Percentiles rank a stretch among this genome's conserved stretches.
Conservation (phyloP, 177 flowering plant genomes). For the Vitis hybrid region DNA sequence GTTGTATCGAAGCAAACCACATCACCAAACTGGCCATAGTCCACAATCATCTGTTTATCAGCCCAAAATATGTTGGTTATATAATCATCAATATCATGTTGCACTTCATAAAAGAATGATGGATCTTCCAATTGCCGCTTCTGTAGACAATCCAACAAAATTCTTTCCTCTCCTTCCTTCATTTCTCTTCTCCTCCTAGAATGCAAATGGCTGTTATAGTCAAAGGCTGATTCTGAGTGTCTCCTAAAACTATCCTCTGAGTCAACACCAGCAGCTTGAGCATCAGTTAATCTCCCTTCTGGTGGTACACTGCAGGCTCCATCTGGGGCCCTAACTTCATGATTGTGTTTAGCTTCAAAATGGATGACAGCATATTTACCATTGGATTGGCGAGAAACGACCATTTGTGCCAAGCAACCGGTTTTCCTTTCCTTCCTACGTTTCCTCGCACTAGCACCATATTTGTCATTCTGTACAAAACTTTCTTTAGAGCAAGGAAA, state of each 20-base stretch:
- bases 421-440: conserved; percentile 37
- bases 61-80: conserved; percentile 30
- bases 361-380: conserved; percentile 32
- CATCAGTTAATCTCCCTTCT: conserved; percentile 7
- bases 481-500: conserved; percentile 39
- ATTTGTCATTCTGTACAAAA: conserved; percentile 26
- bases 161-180: conserved; percentile 18
- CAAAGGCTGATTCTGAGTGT: conserved; percentile 10
- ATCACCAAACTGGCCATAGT: conserved; percentile 30
- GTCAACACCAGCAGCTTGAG: conserved; percentile 21
- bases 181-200: conserved; percentile 19
- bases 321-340: conserved; percentile 21
- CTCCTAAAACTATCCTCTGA: conserved; percentile 6
- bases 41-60: conserved; percentile 21
- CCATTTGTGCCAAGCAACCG: conserved; percentile 40
- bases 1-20: conserved; percentile 30
- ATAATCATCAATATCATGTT: conserved; percentile 18
- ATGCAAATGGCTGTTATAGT: conserved; percentile 21
- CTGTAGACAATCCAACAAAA: conserved; percentile 20
- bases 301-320: conserved; percentile 13
- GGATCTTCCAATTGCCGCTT: conserved; percentile 15
- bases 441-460: conserved; percentile 31
- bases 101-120: conserved; percentile 17
- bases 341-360: conserved; percentile 36
- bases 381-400: conserved; percentile 28